Evolutionary conservation across 352 stramenopile species (phyloP).

Genomic region (Pythium apleroticum): DNA sequence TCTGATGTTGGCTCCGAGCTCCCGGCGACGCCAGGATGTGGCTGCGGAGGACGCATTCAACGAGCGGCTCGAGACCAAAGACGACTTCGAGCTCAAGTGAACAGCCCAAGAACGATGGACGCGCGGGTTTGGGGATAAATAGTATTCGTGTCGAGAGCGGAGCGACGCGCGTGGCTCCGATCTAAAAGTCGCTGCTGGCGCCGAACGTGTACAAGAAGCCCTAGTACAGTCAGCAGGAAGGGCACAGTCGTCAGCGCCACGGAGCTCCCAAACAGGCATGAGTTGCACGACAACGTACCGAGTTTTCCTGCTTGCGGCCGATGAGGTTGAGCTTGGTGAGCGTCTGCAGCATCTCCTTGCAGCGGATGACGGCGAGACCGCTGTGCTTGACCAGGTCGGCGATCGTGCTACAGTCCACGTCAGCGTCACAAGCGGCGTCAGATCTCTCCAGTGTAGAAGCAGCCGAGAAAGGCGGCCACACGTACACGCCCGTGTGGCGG

Average conservation of each 20-base stretch:
- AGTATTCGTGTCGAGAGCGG: slow-evolving; percentile 36
- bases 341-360: slow-evolving; percentile 87
- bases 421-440: not conserved
- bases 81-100: slow-evolving; percentile 68
- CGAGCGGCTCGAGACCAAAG: slow-evolving; percentile 70
- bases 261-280: not conserved
- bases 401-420: slow-evolving; percentile 53
- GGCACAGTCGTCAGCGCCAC: not conserved
- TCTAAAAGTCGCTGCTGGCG: slow-evolving; percentile 6
- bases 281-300: slow-evolving; percentile 33
- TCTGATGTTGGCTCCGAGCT: slow-evolving; percentile 39
- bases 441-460: no score
- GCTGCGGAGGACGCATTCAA: slow-evolving; percentile 59
- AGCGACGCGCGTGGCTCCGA: slow-evolving; percentile 6
- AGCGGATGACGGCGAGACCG: slow-evolving; percentile 74
- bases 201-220: slow-evolving; percentile 78
- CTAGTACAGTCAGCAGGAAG: slow-evolving; percentile 34
- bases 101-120: slow-evolving; percentile 3
- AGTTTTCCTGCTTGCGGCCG: slow-evolving; percentile 68
- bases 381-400: slow-evolving; percentile 83
- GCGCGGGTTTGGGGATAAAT: slow-evolving; percentile 41
- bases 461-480: no score
- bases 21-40: slow-evolving; percentile 54
- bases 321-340: slow-evolving; percentile 86
- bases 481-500: slow-evolving; percentile 72